Conservation (phyloP, 768 basidiomycete genomes). For the Amanita muscaria region DNA sequence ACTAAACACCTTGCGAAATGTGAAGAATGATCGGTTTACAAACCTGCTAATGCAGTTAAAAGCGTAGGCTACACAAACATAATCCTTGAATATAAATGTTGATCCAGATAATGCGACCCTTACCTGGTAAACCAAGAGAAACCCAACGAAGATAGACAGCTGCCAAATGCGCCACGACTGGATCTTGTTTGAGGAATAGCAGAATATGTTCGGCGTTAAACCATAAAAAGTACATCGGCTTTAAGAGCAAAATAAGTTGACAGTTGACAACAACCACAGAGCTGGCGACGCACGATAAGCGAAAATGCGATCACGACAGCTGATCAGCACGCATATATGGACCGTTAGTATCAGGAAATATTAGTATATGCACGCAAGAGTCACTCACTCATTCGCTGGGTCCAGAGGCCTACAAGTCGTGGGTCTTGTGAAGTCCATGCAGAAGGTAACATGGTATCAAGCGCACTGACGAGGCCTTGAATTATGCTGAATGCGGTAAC, state of each 20-base stretch:
- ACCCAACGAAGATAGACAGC: no score
- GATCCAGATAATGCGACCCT: conserved; percentile 59
- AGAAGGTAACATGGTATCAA: no score
- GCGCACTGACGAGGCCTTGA: no score
- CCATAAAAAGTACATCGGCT: conserved; percentile 66
- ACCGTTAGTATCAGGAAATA: not conserved
- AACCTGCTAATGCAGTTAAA: conserved; percentile 48
- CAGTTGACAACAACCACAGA: conserved; percentile 20
- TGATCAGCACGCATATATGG: no score
- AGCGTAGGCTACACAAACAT: conserved; percentile 48
- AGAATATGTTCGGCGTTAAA: conserved; percentile 75
- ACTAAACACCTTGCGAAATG: no score
- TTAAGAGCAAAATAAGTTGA: not conserved
- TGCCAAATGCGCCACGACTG: no score
- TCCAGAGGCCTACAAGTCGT: conserved; percentile 84
- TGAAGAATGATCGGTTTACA: conserved; percentile 68
- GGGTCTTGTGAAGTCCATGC: no score
- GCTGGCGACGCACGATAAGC: conserved; percentile 44
- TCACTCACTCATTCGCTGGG: conserved; percentile 74
- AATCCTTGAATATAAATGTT: conserved; percentile 68
- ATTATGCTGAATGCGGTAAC: no score
- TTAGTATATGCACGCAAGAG: not conserved
- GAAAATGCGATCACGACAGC: conserved; percentile 52
- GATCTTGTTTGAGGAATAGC: no score
- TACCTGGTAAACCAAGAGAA: no score